Base-by-base conservation (phyloP, 441 rosid species). In the California macrophylla region DNA sequence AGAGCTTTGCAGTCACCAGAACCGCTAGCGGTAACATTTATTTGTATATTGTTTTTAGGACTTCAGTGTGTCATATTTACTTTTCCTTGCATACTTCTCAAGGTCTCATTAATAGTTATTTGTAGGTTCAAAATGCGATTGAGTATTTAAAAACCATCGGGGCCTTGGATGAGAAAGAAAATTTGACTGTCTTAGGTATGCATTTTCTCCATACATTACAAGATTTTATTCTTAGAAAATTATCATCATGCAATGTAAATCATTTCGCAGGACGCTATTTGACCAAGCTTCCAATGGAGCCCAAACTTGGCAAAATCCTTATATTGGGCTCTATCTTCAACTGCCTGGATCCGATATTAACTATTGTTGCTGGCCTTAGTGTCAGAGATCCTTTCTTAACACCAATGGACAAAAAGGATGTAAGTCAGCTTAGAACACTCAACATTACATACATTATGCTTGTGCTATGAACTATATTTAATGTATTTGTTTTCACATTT, bases 231-330 rank as follows among this genome's bases (percentile, higher is more conserved):
- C 62, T 36, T 66, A 18, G 28, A 23, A 23, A 10, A 23, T 23
- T 56, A 56, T 24, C 63, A 9, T 10, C 29, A 56, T 56, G 63
- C n/a, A 9, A 18, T 56, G 29, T 10, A 23, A 9, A 56, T 12
- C 29, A 23, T 69, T 62, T 76, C 68, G 54, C 82, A 94, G 99
- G 99, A 69, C 89, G 83, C 75, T 86, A 78, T 76, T 84, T 94
- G 77, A 86, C 97, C 6, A 84, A 86, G 79, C 96, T 94, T 67
- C 99, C 99, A 1, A 98, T 94, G 65, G 99, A 94, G 83, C 99
- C 99, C 54, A 94, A 94, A 86, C 89, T 94, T 25, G 99, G 99
- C 77, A 94, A 94, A 83, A 92, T 94, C 98, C 91, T 94, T 63
- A 79, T 94, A 67, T 90, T 94, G 96, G 99, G 99, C 74, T 89